These are phyloP conservation scores for Grigorovia jiainica DNA, from an alignment of 805 yeast species.

Conservation along the genomic window DNA sequence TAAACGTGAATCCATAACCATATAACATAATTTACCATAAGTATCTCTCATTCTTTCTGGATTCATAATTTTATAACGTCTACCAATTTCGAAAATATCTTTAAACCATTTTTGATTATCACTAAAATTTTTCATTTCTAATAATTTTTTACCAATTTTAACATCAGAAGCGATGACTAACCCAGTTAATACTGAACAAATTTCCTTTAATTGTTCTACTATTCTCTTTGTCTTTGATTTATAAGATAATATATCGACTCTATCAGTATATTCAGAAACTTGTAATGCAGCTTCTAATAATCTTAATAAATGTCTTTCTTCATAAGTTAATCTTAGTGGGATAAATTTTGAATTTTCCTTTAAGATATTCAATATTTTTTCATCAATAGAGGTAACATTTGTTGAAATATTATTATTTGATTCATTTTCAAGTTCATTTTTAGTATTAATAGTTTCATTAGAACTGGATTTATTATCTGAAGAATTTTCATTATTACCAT, in stretches of 20 bases:
- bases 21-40: conserved; percentile 71
- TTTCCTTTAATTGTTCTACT: conserved; percentile 60
- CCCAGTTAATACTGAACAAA: conserved; percentile 73
- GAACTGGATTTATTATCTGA: too few relatives aligned
- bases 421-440: conserved; percentile 13
- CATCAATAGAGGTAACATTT: conserved; percentile 14
- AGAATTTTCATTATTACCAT: too few relatives aligned
- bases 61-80: conserved; percentile 75
- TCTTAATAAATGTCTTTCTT: conserved; percentile 59
- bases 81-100: conserved; percentile 62
- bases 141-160: conserved; percentile 55
- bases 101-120: conserved; percentile 70
- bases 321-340: conserved; percentile 58
- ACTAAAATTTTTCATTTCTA: conserved; percentile 56
- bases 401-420: background rate
- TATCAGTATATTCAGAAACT: conserved; percentile 73
- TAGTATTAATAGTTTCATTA: too few relatives aligned
- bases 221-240: conserved; percentile 63
- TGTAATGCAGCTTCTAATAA: conserved; percentile 66
- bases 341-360: conserved; percentile 43
- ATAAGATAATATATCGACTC: conserved; percentile 61
- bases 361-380: conserved; percentile 31
- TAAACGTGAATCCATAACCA: conserved; percentile 75
- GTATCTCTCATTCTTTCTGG: conserved; percentile 74
- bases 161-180: conserved; percentile 68